Conservation (phyloP, 257 asterid genomes). For the Nicotiana tomentosiformis region DNA sequence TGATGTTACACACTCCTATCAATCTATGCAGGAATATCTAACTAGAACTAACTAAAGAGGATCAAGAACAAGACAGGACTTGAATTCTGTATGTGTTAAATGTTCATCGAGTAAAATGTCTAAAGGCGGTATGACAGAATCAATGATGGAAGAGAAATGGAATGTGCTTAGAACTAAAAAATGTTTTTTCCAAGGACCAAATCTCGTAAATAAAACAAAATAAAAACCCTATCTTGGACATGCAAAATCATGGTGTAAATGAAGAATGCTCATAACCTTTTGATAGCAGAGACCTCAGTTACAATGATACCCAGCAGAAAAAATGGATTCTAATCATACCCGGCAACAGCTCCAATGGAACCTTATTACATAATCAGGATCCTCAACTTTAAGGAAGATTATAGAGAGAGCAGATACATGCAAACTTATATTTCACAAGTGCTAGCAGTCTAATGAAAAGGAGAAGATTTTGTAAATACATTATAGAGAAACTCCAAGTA, state of each 20-base stretch:
- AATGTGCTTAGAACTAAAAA: background rate
- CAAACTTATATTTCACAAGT: background rate
- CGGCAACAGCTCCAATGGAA: background rate
- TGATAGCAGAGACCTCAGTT: background rate
- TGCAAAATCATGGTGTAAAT: background rate
- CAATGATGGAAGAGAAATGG: background rate
- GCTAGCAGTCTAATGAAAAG: background rate
- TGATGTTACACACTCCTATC: background rate
- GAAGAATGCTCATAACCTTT: background rate
- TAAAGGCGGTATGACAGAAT: background rate
- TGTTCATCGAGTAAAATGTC: background rate
- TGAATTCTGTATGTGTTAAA: background rate
- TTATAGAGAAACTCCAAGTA: background rate
- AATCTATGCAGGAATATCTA: background rate
- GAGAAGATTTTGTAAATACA: background rate
- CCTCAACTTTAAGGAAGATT: background rate
- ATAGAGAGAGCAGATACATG: background rate
- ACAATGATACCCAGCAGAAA: background rate
- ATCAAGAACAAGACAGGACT: background rate
- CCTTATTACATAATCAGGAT: background rate
- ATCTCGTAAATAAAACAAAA: constrained; percentile 4
- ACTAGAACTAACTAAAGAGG: background rate
- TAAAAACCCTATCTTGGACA: background rate
- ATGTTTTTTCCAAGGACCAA: background rate
- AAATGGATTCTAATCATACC: background rate